Evolutionary conservation across 2,329 filamentous ascomycete genomes (phyloP).

Genomic region (Cladosporium sp.): DNA sequence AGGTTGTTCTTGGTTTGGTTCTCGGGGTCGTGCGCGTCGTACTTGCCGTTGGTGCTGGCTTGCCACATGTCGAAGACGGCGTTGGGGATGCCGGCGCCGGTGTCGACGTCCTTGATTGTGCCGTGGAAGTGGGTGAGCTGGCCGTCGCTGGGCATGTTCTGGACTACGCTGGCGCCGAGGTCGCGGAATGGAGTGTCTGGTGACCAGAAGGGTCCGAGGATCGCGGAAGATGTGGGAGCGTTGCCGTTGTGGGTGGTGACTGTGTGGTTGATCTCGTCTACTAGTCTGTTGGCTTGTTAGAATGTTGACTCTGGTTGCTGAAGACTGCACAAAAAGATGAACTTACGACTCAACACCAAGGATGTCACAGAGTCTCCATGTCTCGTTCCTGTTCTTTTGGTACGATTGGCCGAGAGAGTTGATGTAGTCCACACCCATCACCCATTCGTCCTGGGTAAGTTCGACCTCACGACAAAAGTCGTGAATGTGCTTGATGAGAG

Average conservation of each 20-base stretch:
- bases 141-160: constrained; percentile 44
- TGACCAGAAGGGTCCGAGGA: constrained; percentile 71
- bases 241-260: constrained; percentile 55
- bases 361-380: constrained; percentile 60
- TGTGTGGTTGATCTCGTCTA: constrained; percentile 39
- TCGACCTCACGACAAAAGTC: constrained; percentile 58
- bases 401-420: constrained; percentile 51
- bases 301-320: neutral
- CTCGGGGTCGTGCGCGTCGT: constrained; percentile 58
- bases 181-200: constrained; percentile 66
- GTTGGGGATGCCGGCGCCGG: constrained; percentile 60
- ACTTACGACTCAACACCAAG: constrained; percentile 59
- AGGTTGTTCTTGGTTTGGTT: constrained; percentile 69
- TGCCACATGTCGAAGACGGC: constrained; percentile 76
- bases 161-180: constrained; percentile 42
- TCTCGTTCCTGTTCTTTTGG: constrained; percentile 56
- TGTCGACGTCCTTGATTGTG: constrained; percentile 52
- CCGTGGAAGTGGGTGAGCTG: constrained; percentile 64
- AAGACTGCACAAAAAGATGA: neutral
- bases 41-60: constrained; percentile 60
- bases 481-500: constrained; percentile 53
- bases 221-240: constrained; percentile 65
- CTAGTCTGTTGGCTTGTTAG: neutral
- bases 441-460: constrained; percentile 57
- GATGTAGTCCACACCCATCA: constrained; percentile 52